A percentile compares a stretch with the other conserved stretches of the same genome.
Conservation (phyloP, 805 yeast genomes). For the Wilhelminamyces savonicus region DNA sequence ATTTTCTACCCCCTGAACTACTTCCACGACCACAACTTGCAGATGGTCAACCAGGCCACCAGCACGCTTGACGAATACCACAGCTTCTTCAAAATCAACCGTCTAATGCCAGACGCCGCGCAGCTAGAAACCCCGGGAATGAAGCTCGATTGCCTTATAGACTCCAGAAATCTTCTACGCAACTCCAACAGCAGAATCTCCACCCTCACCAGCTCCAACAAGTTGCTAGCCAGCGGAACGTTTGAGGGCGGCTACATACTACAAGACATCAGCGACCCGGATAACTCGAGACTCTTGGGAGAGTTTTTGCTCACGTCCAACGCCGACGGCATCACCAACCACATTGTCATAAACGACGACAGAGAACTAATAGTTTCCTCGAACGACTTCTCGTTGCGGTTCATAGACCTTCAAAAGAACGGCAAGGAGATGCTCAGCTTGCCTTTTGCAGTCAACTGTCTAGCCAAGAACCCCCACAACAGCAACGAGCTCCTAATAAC, state of each 20-base stretch:
- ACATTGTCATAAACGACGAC: conserved; percentile 28
- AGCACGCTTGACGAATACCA: conserved; percentile 20
- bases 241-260: conserved; percentile 45
- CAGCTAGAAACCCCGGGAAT: conserved; percentile 8
- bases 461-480: conserved; percentile 35
- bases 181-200: conserved; percentile 39
- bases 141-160: conserved; percentile 34
- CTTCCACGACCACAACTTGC: conserved; percentile 23
- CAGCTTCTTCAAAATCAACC: conserved; percentile 28
- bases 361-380: conserved; percentile 39
- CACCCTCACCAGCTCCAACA: conserved; percentile 38
- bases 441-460: conserved; percentile 48
- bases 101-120: conserved; percentile 25
- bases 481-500: conserved; percentile 37
- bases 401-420: conserved; percentile 27
- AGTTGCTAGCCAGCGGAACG: conserved; percentile 45
- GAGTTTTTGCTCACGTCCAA: conserved; percentile 37
- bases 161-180: conserved; percentile 20
- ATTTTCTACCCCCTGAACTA: conserved; percentile 35
- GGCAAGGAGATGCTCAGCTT: conserved; percentile 9
- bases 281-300: conserved; percentile 12
- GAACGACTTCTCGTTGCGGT: conserved; percentile 41
- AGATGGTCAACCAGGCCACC: conserved; percentile 17
- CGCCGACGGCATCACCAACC: conserved; percentile 48
- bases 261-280: conserved; percentile 24